Base-by-base conservation (phyloP, 371 early-diverging fungal species). In the Blakeslea trispora region DNA sequence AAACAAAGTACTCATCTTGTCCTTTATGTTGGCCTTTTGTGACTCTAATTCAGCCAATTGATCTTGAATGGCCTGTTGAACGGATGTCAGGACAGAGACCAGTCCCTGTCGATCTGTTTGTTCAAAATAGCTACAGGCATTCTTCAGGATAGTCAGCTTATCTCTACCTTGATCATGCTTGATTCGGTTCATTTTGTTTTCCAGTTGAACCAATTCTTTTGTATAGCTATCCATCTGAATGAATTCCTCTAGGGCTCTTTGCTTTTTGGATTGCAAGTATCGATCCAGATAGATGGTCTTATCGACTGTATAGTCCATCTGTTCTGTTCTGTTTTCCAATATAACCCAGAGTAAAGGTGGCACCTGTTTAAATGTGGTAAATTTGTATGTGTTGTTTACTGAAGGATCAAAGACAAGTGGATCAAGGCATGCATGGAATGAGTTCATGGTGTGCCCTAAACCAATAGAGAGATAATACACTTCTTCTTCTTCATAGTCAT, bases 231-330 rank as follows among this genome's bases (percentile, higher is more conserved):
- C 64, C 39, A 61, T 61, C 31, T 69, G 46, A 21, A 56, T 55
- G 44, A 75, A 68, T 19, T 54, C 57, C 28, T 57, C 13, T 0
- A 75, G 47, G 0, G 66, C 53, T 14, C 40, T 39, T 7, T 71
- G 60, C 41, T 60, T 62, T 45, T 78, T 75, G n/a, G 62, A 45
- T 0, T 34, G 13, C 47, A 75, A 58, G 40, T 78, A 78, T 28
- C 79, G 61, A 40, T 75, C 79, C 62, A 78, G 44, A 52, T 78
- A 75, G 8, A 78, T 60, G 1, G 66, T 68, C 24, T 53, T 57
- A 5, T 78, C 79, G 0, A 68, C 51, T 0, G 19, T 47, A 24
- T 72, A 74, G 31, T 18, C 18, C 47, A 11, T 17, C 49, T 3
- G 49, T 48, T 23, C 23, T 15, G 53, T 39, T 28, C 53, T 52